Evolutionary conservation across 1,284 basidiomycete species (phyloP).

Genomic region (Crepidotus sp.): DNA sequence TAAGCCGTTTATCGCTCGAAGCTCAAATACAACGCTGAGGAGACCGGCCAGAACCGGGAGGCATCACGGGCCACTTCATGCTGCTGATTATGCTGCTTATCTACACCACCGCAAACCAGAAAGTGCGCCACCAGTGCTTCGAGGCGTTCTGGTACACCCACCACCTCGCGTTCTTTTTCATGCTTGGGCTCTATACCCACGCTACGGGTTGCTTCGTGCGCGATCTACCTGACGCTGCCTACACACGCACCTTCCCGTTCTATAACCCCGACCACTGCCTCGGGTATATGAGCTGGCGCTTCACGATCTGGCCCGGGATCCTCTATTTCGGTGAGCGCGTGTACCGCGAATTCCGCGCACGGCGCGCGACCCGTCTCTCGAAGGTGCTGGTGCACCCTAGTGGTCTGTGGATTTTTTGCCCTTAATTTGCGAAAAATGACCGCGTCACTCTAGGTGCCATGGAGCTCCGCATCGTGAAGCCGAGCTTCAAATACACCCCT

Average conservation of each 20-base stretch:
- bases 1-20: no score
- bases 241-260: slow-evolving; percentile 65
- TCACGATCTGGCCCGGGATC: slow-evolving; percentile 79
- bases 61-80: slow-evolving; percentile 86
- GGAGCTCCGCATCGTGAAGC: slow-evolving; percentile 83
- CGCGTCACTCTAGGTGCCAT: slow-evolving; percentile 52
- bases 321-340: slow-evolving; percentile 80
- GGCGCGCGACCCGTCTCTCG: slow-evolving; percentile 64
- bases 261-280: slow-evolving; percentile 77
- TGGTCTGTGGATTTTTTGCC: slow-evolving; percentile 34
- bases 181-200: slow-evolving; percentile 79
- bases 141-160: slow-evolving; percentile 93
- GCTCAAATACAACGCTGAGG: no score
- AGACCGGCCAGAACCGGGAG: slow-evolving; percentile 78
- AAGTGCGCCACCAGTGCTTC: slow-evolving; percentile 78
- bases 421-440: no score
- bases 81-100: slow-evolving; percentile 81
- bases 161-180: slow-evolving; percentile 86
- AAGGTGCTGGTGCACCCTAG: slow-evolving; percentile 77
- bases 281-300: slow-evolving; percentile 81
- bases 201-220: slow-evolving; percentile 91
- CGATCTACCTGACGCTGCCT: slow-evolving; percentile 62
- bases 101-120: slow-evolving; percentile 80
- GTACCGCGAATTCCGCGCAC: slow-evolving; percentile 69
- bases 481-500: slow-evolving; percentile 79